These are phyloP conservation scores for Ophidiomyces ophidiicola DNA, from an alignment of 2,329 filamentous ascomycete genomes.

Conservation along the genomic window DNA sequence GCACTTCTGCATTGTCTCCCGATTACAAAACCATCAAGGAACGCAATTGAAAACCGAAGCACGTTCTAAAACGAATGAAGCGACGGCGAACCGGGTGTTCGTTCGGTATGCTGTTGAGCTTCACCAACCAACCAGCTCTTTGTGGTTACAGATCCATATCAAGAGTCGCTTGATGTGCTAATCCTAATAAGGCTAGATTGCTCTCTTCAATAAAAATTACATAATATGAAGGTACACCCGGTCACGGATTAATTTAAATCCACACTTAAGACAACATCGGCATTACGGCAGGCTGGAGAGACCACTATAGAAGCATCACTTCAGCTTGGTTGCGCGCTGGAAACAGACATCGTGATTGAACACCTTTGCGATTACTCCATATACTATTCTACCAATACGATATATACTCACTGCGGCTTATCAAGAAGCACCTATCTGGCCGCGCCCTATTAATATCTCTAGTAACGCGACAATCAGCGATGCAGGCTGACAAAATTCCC, in stretches of 20 bases:
- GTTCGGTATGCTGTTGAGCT: conserved; percentile 1
- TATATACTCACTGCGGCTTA: too few relatives aligned
- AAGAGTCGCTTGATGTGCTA: neutral
- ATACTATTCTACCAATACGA: too few relatives aligned
- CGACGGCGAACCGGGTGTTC: neutral
- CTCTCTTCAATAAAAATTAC: too few relatives aligned
- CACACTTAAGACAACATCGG: too few relatives aligned
- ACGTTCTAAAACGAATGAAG: neutral
- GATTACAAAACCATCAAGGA: conserved; percentile 7
- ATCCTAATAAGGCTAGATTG: neutral
- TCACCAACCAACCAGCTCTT: neutral
- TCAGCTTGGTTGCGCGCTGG: too few relatives aligned
- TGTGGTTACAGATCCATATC: neutral
- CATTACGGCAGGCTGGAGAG: too few relatives aligned
- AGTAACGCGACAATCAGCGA: conserved; percentile 30
- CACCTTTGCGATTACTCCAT: too few relatives aligned
- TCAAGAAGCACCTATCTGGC: too few relatives aligned
- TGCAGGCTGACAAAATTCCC: conserved; percentile 78
- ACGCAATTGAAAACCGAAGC: neutral
- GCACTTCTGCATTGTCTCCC: conserved; percentile 36
- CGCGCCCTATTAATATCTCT: neutral
- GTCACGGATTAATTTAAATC: too few relatives aligned
- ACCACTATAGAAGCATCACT: too few relatives aligned
- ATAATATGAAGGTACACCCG: too few relatives aligned
- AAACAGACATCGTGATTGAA: too few relatives aligned